phyloP scores from a whole-genome alignment of 225 moss, liverwort and hornwort species.

The Lunularia cruciata region DNA sequence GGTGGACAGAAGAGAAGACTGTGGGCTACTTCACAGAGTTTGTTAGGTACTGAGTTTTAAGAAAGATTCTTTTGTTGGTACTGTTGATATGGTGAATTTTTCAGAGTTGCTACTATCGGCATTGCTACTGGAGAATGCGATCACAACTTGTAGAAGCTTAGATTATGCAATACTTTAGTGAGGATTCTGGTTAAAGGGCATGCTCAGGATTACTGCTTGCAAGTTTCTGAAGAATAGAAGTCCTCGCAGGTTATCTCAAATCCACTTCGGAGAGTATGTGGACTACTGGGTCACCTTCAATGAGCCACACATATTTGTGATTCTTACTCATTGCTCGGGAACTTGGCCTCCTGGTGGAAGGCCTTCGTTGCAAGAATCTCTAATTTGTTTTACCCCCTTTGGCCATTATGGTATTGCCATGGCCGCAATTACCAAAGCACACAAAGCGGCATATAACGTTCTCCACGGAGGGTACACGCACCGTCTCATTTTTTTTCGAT shows the following conservation, averaged over 20 bases:
- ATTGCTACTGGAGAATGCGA: too few relatives aligned
- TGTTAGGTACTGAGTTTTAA: constrained; percentile 71
- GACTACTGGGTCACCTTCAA: constrained; percentile 99
- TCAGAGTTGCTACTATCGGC: too few relatives aligned
- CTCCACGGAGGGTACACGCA: constrained; percentile 81
- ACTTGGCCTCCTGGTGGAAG: constrained; percentile 86
- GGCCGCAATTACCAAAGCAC: constrained; percentile 77
- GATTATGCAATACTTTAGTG: too few relatives aligned
- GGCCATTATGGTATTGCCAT: constrained; percentile 79
- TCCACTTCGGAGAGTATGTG: constrained; percentile 78
- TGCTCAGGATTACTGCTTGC: too few relatives aligned
- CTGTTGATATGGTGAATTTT: too few relatives aligned
- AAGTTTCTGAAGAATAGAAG: too few relatives aligned
- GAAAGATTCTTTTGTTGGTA: too few relatives aligned
- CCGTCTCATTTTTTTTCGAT: too few relatives aligned
- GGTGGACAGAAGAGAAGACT: constrained; percentile 78
- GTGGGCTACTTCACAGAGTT: constrained; percentile 71
- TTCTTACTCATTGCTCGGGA: constrained; percentile 81
- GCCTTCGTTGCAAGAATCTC: constrained; percentile 52
- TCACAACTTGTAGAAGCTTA: too few relatives aligned
- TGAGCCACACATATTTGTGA: constrained; percentile 97
- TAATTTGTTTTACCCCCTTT: constrained; percentile 75
- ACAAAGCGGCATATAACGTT: constrained; percentile 66
- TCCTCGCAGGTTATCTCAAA: constrained; percentile 76
- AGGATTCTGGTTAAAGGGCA: too few relatives aligned